These are phyloP conservation scores for Suillus cothurnatus DNA, from an alignment of 768 basidiomycete species.

Conservation along the genomic window DNA sequence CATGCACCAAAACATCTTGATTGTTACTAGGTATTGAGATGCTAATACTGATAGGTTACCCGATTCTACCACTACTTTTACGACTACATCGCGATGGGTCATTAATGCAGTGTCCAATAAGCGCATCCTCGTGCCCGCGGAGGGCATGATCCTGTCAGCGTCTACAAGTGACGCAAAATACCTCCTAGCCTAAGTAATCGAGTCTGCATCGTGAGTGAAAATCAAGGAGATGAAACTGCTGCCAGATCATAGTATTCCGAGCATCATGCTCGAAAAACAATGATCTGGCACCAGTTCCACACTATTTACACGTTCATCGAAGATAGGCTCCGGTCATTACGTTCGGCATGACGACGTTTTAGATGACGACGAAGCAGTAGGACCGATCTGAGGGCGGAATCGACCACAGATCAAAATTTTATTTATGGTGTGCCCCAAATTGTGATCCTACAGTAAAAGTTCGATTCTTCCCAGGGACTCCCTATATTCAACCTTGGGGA, in stretches of 20 bases:
- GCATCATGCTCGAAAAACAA: slow-evolving; percentile 1
- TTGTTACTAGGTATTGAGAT: neutral
- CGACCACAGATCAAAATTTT: neutral
- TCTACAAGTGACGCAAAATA: neutral
- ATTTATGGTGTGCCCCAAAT: neutral
- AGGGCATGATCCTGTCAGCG: neutral
- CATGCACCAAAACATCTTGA: neutral
- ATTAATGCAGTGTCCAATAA: neutral
- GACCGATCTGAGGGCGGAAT: slow-evolving; percentile 1
- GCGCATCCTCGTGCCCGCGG: slow-evolving; percentile 1
- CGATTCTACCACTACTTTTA: slow-evolving; percentile 2
- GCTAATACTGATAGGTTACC: neutral
- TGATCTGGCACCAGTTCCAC: neutral
- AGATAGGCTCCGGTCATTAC: neutral
- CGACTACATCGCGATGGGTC: neutral
- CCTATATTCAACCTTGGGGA: neutral
- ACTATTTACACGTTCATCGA: neutral
- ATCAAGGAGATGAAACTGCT: neutral
- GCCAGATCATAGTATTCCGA: too few relatives aligned
- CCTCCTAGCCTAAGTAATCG: neutral
- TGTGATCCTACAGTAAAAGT: neutral
- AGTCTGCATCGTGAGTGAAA: neutral
- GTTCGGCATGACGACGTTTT: slow-evolving; percentile 1
- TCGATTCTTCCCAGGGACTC: neutral
- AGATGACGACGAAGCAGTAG: neutral